Evolutionary conservation across 2,329 filamentous ascomycete species (phyloP).

Genomic region (Diplodia seriata): DNA sequence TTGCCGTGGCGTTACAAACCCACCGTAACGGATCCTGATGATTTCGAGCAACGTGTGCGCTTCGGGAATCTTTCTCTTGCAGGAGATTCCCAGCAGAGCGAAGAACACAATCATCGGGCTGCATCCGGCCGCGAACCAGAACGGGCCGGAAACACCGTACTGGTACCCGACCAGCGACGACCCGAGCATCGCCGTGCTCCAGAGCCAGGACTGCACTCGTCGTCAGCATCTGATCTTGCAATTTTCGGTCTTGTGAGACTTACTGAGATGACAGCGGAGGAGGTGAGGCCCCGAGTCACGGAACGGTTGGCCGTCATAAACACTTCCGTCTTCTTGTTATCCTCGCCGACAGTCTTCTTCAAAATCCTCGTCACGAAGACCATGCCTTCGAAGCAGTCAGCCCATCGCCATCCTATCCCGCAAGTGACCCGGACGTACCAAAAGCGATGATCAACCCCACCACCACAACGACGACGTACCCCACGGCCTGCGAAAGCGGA

Average conservation of each 20-base stretch:
- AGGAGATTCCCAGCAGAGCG: slow-evolving; percentile 58
- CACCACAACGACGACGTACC: slow-evolving; percentile 53
- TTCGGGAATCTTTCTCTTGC: slow-evolving; percentile 60
- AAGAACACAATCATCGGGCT: slow-evolving; percentile 58
- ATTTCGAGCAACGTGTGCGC: slow-evolving; percentile 63
- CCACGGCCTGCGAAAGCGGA: slow-evolving; percentile 45
- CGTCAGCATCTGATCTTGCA: not conserved
- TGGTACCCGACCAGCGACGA: slow-evolving; percentile 60
- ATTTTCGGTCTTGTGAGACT: not conserved
- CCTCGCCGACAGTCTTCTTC: slow-evolving; percentile 56
- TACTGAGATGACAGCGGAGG: slow-evolving; percentile 57
- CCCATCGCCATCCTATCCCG: not conserved
- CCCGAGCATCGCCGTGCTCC: slow-evolving; percentile 61
- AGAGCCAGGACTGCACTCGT: slow-evolving; percentile 56
- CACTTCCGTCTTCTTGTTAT: slow-evolving; percentile 62
- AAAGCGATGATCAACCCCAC: slow-evolving; percentile 52
- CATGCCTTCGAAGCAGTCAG: slow-evolving; percentile 46
- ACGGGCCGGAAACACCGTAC: slow-evolving; percentile 62
- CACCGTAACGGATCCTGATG: slow-evolving; percentile 58
- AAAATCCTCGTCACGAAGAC: slow-evolving; percentile 56
- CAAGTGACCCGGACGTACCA: slow-evolving; percentile 37
- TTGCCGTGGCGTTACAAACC: slow-evolving; percentile 39
- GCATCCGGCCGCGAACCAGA: slow-evolving; percentile 61
- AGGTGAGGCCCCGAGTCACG: slow-evolving; percentile 59
- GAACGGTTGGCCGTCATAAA: slow-evolving; percentile 63